These are phyloP conservation scores for Neurospora terricola DNA, from an alignment of 495 filamentous ascomycete species.

Conservation along the genomic window DNA sequence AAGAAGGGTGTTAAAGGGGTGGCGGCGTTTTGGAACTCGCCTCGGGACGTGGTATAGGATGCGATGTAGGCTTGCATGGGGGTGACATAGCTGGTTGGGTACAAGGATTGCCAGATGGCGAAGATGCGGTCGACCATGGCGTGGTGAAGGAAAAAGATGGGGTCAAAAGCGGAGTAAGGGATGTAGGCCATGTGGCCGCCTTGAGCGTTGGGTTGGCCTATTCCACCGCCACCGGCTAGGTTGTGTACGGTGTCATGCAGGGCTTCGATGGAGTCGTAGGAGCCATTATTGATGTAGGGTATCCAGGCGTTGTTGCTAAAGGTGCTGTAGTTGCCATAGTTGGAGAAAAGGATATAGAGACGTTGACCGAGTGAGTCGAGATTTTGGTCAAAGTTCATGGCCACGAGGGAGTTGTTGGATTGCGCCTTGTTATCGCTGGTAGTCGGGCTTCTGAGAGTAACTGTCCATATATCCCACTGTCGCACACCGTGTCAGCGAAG, in stretches of 20 bases:
- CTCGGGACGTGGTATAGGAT: conserved; percentile 42
- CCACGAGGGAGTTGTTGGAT: conserved; percentile 43
- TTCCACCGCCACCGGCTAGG: conserved; percentile 34
- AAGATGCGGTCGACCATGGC: conserved; percentile 57
- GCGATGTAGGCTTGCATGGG: conserved; percentile 33
- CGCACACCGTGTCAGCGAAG: neutral
- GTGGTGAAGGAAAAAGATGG: conserved; percentile 63
- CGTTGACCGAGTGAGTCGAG: conserved; percentile 35
- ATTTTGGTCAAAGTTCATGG: conserved; percentile 37
- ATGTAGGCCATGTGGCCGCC: conserved; percentile 56
- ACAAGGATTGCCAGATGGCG: conserved; percentile 61
- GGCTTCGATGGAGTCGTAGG: conserved; percentile 49
- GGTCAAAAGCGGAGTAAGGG: conserved; percentile 61
- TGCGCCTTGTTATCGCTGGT: conserved; percentile 29
- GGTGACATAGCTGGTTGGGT: conserved; percentile 48
- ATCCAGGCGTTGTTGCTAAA: conserved; percentile 51
- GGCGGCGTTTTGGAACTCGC: conserved; percentile 27
- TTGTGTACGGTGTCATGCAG: conserved; percentile 58
- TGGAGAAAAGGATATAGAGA: conserved; percentile 50
- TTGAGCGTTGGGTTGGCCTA: conserved; percentile 10
- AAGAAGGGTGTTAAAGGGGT: conserved; percentile 40
- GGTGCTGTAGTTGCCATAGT: conserved; percentile 44
- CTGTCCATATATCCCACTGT: conserved; percentile 29
- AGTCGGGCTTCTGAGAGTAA: conserved; percentile 41
- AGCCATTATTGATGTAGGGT: conserved; percentile 18